Evolutionary conservation across 805 yeast species (phyloP).

Genomic region (Saccharomycopsis babjevae): DNA sequence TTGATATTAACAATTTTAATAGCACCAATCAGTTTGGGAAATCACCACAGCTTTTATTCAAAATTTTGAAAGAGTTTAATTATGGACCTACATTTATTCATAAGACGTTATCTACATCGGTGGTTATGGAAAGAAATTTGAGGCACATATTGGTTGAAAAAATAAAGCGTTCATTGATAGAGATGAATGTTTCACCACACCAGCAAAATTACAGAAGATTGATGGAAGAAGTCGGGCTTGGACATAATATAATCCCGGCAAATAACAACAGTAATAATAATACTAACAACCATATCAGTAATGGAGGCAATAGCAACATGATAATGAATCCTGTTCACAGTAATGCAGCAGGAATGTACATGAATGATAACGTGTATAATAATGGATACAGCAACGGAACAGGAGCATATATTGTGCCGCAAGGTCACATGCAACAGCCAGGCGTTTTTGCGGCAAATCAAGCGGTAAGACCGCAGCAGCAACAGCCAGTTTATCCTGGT

Average conservation of each 20-base stretch:
- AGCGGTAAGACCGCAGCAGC: not conserved
- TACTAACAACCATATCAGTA: not conserved
- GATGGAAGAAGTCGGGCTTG: slow-evolving; percentile 83
- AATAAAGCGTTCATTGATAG: slow-evolving; percentile 53
- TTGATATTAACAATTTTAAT: slow-evolving; percentile 4
- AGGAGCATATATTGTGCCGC: not conserved
- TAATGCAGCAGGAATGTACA: not conserved
- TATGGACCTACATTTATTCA: slow-evolving; percentile 72
- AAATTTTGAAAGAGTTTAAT: slow-evolving; percentile 52
- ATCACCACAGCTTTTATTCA: slow-evolving; percentile 34
- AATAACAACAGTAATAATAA: not conserved
- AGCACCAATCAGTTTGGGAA: slow-evolving; percentile 20
- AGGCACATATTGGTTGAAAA: slow-evolving; percentile 50
- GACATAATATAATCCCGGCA: not conserved
- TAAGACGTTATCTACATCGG: slow-evolving; percentile 68
- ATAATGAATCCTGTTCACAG: not conserved
- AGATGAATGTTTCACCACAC: slow-evolving; percentile 40
- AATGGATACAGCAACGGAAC: not conserved
- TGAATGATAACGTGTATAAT: not conserved
- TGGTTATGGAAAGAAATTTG: slow-evolving; percentile 42
- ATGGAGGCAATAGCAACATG: not conserved
- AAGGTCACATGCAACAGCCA: not conserved
- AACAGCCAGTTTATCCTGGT: not conserved
- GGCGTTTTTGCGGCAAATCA: not conserved
- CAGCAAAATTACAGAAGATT: slow-evolving; percentile 71